Base-by-base conservation (phyloP, 2,329 filamentous ascomycete species). In the Ophidiomyces ophidiicola region DNA sequence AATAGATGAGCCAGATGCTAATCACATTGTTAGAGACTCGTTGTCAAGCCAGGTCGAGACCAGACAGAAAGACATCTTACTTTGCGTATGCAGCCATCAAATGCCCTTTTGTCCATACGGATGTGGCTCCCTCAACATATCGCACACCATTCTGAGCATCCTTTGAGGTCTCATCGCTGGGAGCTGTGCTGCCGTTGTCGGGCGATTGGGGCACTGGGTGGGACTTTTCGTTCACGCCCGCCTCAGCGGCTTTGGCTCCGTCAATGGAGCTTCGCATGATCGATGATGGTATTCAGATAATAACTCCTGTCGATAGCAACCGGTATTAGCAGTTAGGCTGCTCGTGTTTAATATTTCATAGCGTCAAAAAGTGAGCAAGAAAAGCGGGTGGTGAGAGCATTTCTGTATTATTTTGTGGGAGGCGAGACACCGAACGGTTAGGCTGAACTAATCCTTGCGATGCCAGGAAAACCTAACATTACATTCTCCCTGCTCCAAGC, bases 91-190 rank as follows among this genome's bases (percentile, higher is more conserved):
- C 54, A 10, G 45, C 40, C 17, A 55, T 48, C 6, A 64, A 46
- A 23, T 52, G 48, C 44, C 48, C 52, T 36, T 53, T 60, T 10
- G 53, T 55, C 61, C 61, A 64, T 14, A 51, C 55, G 34, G 60
- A 46, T 7, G 60, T 55, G 12, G 59, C 53, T 11, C 59, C 61
- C 43, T 63, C 56, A 6, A 56, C 53, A 34, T 62, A 53, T 32
- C 60, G 51, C 18, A 62, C 58, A 47, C 59, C 59, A 36, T 28
- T 21, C 10, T 39, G 41, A 14, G 39, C 31, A 2, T 39, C 36
- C 4, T 17, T 32, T 14, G 23, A 25, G 15, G 10, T 17, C n/a
- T 26, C 15, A 10, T 26, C 12, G 7, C 26, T 23, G 21, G 20
- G 15, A 26, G 15, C 11, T 4, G 11, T 18, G 6, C 26, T 35